Conservation (phyloP, 1,284 basidiomycete genomes). For the Microbotryum silenes-acaulis region DNA sequence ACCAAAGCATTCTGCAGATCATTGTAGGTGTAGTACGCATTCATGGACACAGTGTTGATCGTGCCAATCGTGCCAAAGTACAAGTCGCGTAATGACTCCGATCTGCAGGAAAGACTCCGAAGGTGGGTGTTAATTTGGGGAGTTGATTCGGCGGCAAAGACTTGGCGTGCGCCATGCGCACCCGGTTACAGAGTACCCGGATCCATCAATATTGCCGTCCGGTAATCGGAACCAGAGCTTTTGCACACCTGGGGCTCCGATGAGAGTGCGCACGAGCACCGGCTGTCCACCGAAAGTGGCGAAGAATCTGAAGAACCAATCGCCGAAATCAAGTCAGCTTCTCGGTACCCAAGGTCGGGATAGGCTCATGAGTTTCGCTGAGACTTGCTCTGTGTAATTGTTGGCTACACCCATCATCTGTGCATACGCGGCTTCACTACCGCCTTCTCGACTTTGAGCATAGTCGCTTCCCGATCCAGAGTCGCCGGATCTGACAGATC, state of each 20-base stretch:
- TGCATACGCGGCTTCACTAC: slow-evolving; percentile 25
- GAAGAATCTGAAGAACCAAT: background rate
- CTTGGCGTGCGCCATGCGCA: background rate
- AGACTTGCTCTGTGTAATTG: slow-evolving; percentile 1
- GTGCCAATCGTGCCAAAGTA: slow-evolving; percentile 21
- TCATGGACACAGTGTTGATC: slow-evolving; percentile 7
- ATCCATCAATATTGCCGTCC: slow-evolving; percentile 22
- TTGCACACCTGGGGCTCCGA: slow-evolving; percentile 14
- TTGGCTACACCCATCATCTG: slow-evolving; percentile 13
- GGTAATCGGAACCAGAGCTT: slow-evolving; percentile 23
- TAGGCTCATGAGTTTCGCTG: background rate
- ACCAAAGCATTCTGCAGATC: slow-evolving; percentile 14
- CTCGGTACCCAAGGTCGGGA: background rate
- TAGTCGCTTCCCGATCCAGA: slow-evolving; percentile 15
- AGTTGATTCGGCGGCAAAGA: too few relatives aligned
- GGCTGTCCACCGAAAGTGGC: slow-evolving; percentile 22
- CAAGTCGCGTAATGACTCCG: slow-evolving; percentile 11
- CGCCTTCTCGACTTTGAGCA: slow-evolving; percentile 12
- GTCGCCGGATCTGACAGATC: slow-evolving; percentile 12
- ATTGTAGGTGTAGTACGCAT: slow-evolving; percentile 8
- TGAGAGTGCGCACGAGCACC: slow-evolving; percentile 20
- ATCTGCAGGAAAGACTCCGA: background rate
- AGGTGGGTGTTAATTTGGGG: too few relatives aligned
- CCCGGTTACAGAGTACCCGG: slow-evolving; percentile 9
- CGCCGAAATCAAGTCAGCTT: too few relatives aligned